These are phyloP conservation scores for Cyclotella sp. DNA, from an alignment of 108 stramenopile genomes.

Conservation along the genomic window DNA sequence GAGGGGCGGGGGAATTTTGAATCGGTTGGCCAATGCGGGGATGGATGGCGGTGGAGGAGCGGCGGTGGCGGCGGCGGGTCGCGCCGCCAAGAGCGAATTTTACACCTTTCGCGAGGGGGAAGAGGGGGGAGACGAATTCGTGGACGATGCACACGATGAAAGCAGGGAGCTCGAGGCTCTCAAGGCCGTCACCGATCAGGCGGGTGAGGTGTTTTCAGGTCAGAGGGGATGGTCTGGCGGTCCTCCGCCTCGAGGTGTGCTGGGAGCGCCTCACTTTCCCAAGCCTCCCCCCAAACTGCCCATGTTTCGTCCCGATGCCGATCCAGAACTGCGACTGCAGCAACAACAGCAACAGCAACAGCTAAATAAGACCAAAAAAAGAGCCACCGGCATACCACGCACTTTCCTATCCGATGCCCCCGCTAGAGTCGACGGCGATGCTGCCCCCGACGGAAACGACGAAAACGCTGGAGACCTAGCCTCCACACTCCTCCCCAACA, in stretches of 20 bases:
- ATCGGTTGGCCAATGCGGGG: conserved; percentile 62
- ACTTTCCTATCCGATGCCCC: conserved; percentile 74
- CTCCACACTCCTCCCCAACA: conserved; percentile 66
- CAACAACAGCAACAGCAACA: conserved; percentile 42
- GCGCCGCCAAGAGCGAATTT: conserved; percentile 52
- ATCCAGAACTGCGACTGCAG: conserved; percentile 83
- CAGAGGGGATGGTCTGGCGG: conserved; percentile 7
- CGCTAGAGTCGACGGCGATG: conserved; percentile 19
- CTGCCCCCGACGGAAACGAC: background rate
- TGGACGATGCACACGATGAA: conserved; percentile 53
- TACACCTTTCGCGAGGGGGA: conserved; percentile 79
- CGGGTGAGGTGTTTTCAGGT: background rate
- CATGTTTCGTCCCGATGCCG: conserved; percentile 65
- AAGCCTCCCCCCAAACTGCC: conserved; percentile 35
- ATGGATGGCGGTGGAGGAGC: conserved; percentile 4
- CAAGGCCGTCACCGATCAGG: conserved; percentile 74
- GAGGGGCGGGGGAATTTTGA: conserved; percentile 73
- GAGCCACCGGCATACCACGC: conserved; percentile 83
- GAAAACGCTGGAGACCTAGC: conserved; percentile 5
- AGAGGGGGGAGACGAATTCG: conserved; percentile 80
- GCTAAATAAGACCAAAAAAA: conserved; percentile 59
- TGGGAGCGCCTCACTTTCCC: conserved; percentile 26
- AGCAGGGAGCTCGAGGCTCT: conserved; percentile 79
- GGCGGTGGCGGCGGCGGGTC: conserved; percentile 22
- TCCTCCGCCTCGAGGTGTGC: conserved; percentile 6